phyloP scores from a whole-genome alignment of 805 yeast species.

The Candida bentonensis region DNA sequence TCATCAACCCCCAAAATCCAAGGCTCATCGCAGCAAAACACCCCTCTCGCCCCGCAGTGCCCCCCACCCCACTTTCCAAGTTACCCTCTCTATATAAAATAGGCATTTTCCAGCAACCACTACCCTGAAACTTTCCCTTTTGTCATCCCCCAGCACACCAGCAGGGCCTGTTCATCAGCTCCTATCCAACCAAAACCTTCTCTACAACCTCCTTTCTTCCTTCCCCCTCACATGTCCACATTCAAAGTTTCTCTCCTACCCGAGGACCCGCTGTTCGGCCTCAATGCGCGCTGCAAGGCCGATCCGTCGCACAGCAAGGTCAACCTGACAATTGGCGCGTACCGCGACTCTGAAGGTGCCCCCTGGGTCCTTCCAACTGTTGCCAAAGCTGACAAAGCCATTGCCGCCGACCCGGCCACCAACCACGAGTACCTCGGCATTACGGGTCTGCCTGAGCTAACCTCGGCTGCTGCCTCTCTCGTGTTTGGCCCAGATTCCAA shows the following conservation, averaged over 20 bases:
- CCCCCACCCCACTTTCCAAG: no score
- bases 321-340: conserved; percentile 77
- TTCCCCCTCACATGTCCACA: no score
- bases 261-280: conserved; percentile 72
- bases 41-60: no score
- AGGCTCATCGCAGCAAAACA: no score
- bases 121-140: no score
- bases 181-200: no score
- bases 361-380: conserved; percentile 67
- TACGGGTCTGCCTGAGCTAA: conserved; percentile 56
- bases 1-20: no score
- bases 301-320: conserved; percentile 35
- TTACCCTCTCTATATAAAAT: no score
- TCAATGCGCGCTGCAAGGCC: conserved; percentile 23
- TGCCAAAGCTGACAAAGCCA: conserved; percentile 46
- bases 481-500: conserved; percentile 54
- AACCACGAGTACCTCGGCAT: conserved; percentile 88
- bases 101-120: no score
- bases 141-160: no score
- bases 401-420: conserved; percentile 49
- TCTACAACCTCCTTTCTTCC: not conserved
- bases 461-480: conserved; percentile 49
- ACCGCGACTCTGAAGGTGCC: conserved; percentile 53
- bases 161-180: no score
- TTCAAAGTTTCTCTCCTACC: conserved; percentile 25